Conservation (phyloP, 257 asterid genomes). For the Marsdenia floribunda region DNA sequence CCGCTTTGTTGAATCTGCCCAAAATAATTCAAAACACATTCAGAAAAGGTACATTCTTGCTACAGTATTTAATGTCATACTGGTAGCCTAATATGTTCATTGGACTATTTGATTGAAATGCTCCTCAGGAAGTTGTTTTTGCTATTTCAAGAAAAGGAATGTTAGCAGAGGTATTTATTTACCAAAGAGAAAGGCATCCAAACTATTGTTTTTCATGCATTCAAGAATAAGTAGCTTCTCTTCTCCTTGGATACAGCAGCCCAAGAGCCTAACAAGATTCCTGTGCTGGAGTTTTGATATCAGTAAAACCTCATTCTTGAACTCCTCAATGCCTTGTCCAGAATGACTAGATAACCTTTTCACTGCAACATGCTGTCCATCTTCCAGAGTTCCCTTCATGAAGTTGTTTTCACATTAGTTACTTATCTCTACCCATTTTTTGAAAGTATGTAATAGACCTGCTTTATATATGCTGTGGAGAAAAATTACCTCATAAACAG, state of each 20-base stretch:
- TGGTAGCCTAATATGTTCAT: too few species aligned
- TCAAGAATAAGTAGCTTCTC: constrained; percentile 29
- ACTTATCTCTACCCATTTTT: background rate
- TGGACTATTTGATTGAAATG: background rate
- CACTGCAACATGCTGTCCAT: constrained; percentile 13
- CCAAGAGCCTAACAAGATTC: constrained; percentile 34
- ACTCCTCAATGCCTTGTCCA: constrained; percentile 25
- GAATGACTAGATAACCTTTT: constrained; percentile 19
- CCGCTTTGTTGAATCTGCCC: constrained; percentile 13
- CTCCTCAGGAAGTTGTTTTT: background rate
- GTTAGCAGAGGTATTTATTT: background rate
- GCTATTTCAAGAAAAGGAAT: background rate
- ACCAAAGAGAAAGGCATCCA: constrained; percentile 13
- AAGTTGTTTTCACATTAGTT: background rate
- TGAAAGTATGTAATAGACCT: too few species aligned
- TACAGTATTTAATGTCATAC: too few species aligned
- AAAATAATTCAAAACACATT: background rate
- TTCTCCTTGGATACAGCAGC: constrained; percentile 23
- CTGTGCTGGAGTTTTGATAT: constrained; percentile 32
- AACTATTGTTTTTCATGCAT: constrained; percentile 19
- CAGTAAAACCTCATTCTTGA: constrained; percentile 27
- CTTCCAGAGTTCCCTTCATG: constrained; percentile 6
- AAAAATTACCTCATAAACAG: constrained; percentile 27
- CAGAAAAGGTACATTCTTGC: background rate
- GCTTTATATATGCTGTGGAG: background rate